Conservation (phyloP, 176 grass and related monocot species). For the Carex cristatella region DNA sequence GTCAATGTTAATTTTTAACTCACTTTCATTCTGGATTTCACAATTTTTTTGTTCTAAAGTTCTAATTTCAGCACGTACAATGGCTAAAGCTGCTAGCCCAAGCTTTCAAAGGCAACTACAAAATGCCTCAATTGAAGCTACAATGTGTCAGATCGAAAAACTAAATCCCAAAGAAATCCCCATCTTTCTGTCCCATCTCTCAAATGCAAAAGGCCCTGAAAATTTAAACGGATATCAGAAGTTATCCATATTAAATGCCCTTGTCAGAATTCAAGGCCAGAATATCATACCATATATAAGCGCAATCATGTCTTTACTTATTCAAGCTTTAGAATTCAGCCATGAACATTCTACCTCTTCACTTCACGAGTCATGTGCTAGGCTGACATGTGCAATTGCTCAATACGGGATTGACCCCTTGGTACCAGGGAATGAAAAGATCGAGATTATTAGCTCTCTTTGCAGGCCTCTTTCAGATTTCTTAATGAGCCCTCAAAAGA, state of each 20-base stretch:
- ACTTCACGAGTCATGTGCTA: slow-evolving; percentile 37
- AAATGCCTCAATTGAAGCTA: slow-evolving; percentile 24
- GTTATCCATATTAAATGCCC: slow-evolving; percentile 45
- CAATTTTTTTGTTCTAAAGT: too few species aligned
- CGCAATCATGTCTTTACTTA: slow-evolving; percentile 36
- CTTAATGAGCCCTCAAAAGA: slow-evolving; percentile 46
- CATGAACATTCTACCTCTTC: background rate
- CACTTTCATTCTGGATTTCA: too few species aligned
- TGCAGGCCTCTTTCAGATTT: slow-evolving; percentile 47
- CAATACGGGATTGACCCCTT: slow-evolving; percentile 47
- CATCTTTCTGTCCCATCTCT: slow-evolving; percentile 49
- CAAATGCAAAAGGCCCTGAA: slow-evolving; percentile 19
- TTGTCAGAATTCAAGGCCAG: slow-evolving; percentile 44
- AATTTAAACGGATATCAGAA: slow-evolving; percentile 27
- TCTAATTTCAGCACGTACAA: too few species aligned
- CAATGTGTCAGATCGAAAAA: slow-evolving; percentile 37
- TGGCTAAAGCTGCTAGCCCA: too few species aligned
- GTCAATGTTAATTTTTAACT: too few species aligned
- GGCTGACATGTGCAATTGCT: slow-evolving; percentile 37
- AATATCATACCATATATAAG: slow-evolving; percentile 38
- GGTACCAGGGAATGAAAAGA: slow-evolving; percentile 36
- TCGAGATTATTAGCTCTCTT: slow-evolving; percentile 32
- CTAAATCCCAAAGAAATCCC: slow-evolving; percentile 48
- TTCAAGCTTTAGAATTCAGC: slow-evolving; percentile 33
- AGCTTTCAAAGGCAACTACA: background rate